Evolutionary conservation across 148 eudicot species (phyloP).

Genomic region (Arbutus unedo): DNA sequence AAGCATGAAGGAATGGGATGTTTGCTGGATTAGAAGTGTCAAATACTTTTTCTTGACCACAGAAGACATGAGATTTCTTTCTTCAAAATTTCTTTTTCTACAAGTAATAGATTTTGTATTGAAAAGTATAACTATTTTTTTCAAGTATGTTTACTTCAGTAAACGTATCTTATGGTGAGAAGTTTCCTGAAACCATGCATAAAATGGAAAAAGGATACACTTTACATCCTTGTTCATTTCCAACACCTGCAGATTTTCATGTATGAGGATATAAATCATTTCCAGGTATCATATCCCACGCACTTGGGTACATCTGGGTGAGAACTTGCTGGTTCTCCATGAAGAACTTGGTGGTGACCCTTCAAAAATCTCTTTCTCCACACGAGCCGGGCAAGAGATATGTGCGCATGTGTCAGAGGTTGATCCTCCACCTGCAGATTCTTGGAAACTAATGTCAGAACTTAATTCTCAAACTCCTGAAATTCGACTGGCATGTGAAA

Average conservation of each 20-base stretch:
- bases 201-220: neutral
- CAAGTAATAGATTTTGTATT: neutral
- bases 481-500: slow-evolving; percentile 38
- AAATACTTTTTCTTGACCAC: neutral
- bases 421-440: slow-evolving; percentile 42
- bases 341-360: slow-evolving; percentile 59
- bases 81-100: neutral
- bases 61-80: neutral
- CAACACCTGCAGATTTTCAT: neutral
- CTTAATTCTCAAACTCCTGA: slow-evolving; percentile 25
- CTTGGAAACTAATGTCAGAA: slow-evolving; percentile 29
- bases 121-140: neutral
- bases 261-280: neutral
- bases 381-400: slow-evolving; percentile 30
- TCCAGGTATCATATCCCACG: slow-evolving; percentile 54
- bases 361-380: slow-evolving; percentile 29
- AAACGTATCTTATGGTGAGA: neutral
- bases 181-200: neutral
- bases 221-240: too few species aligned
- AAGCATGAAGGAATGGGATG: neutral
- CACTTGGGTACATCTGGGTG: slow-evolving; percentile 43
- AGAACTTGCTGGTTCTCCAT: slow-evolving; percentile 46
- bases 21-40: neutral
- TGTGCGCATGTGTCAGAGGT: slow-evolving; percentile 37
- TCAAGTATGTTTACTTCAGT: neutral